Evolutionary conservation across 2,329 filamentous ascomycete genomes (phyloP).

Genomic region (Trichoderma afroharzianum): DNA sequence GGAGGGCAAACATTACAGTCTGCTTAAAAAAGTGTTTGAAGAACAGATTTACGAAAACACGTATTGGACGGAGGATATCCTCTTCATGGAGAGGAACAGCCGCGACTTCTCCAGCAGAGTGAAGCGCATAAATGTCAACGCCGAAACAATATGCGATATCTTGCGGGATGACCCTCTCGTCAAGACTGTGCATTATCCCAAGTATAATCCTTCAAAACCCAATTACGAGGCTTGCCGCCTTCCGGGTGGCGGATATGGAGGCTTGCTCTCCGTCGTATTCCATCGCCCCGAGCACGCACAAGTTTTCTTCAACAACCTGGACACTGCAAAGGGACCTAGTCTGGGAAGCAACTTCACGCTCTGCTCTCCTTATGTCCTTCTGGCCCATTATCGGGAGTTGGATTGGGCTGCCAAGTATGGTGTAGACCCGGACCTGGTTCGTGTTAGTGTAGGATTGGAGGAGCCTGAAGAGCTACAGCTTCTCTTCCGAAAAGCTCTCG

Average conservation of each 20-base stretch:
- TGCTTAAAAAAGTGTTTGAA: conserved; percentile 63
- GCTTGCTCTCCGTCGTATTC: conserved; percentile 82
- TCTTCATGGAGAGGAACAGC: conserved; percentile 95
- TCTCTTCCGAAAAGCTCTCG: conserved; percentile 67
- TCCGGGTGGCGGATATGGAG: conserved; percentile 79
- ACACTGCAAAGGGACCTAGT: conserved; percentile 90
- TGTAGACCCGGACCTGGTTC: conserved; percentile 73
- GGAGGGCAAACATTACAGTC: conserved; percentile 64
- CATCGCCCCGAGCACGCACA: conserved; percentile 65
- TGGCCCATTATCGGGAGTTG: conserved; percentile 88
- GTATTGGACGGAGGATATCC: conserved; percentile 89
- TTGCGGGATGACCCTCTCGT: conserved; percentile 60
- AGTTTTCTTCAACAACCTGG: conserved; percentile 78
- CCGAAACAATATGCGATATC: conserved; percentile 75
- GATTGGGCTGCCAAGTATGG: conserved; percentile 85
- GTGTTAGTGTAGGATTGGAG: conserved; percentile 88
- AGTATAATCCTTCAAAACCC: conserved; percentile 62
- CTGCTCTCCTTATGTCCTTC: conserved; percentile 81
- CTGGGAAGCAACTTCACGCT: conserved; percentile 96
- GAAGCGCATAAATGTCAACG: conserved; percentile 78
- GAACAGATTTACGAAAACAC: conserved; percentile 72
- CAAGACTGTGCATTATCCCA: conserved; percentile 83
- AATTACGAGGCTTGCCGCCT: conserved; percentile 78
- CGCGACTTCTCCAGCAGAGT: conserved; percentile 84
- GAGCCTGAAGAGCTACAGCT: conserved; percentile 62